A percentile compares a stretch with the other conserved stretches of the same genome.
Evolutionary conservation across 169 alveolate genomes (phyloP).

Genomic region (Plasmodium vivax): DNA sequence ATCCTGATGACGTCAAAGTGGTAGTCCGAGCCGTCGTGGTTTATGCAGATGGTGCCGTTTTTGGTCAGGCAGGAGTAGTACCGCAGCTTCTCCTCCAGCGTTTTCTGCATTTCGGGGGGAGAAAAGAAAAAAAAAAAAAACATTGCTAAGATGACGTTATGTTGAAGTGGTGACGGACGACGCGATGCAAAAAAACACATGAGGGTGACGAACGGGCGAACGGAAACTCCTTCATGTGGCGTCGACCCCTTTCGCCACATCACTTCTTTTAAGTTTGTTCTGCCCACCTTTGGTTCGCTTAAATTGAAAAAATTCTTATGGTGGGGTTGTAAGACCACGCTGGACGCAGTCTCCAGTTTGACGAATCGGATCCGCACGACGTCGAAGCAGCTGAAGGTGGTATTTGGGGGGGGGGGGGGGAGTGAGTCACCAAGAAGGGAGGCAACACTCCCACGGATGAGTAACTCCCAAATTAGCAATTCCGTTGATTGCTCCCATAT

Average conservation of each 20-base stretch:
- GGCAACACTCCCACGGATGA: background rate
- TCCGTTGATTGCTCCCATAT: background rate
- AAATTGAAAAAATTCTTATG: slow-evolving; percentile 50
- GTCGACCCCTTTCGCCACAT: background rate
- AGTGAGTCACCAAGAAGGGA: background rate
- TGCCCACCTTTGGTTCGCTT: slow-evolving; percentile 34
- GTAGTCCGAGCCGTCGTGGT: slow-evolving; percentile 9
- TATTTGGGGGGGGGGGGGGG: background rate
- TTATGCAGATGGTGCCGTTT: slow-evolving; percentile 32
- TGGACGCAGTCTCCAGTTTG: slow-evolving; percentile 41
- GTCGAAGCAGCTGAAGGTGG: slow-evolving; percentile 30
- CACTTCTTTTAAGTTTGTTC: background rate
- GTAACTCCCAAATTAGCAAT: background rate
- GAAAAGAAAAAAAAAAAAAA: background rate
- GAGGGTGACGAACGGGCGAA: background rate
- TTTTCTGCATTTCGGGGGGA: slow-evolving; percentile 28
- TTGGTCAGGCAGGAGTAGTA: slow-evolving; percentile 53
- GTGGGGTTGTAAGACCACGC: slow-evolving; percentile 56
- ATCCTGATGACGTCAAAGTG: slow-evolving; percentile 49
- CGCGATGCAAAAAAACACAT: background rate
- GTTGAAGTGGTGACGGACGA: background rate
- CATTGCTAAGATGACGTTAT: background rate
- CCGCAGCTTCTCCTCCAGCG: slow-evolving; percentile 43
- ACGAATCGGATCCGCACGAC: slow-evolving; percentile 34
- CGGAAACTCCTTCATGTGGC: background rate